These are phyloP conservation scores for Apiotrichum porosum DNA, from an alignment of 1,284 basidiomycete species.

Conservation along the genomic window DNA sequence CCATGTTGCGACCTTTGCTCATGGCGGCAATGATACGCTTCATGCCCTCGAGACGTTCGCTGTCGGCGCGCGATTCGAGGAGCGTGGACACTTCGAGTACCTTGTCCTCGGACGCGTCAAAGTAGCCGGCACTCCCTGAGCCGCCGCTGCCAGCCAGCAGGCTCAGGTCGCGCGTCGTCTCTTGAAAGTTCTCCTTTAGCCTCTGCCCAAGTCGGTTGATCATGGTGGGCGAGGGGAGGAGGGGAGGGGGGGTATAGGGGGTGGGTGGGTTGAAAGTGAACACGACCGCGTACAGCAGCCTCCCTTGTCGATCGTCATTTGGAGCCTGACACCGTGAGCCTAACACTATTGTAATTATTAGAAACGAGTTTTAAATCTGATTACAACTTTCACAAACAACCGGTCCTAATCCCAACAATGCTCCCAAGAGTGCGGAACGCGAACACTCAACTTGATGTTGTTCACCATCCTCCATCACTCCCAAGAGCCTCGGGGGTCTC, in stretches of 20 bases:
- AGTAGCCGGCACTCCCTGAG: conserved; percentile 39
- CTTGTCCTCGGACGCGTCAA: conserved; percentile 48
- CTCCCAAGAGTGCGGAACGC: too few species aligned
- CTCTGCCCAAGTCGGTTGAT: conserved; percentile 47
- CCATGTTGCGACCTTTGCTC: conserved; percentile 85
- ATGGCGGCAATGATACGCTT: conserved; percentile 90
- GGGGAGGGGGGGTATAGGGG: conserved; percentile 6
- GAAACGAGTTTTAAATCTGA: too few species aligned
- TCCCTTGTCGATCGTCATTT: too few species aligned
- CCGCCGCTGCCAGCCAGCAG: conserved; percentile 36
- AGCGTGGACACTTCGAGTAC: conserved; percentile 65
- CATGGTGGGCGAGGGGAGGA: conserved; percentile 18
- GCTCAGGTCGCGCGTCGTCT: conserved; percentile 47
- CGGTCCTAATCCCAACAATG: too few species aligned
- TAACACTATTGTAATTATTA: too few species aligned
- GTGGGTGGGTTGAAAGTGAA: background rate
- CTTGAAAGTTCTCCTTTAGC: conserved; percentile 50
- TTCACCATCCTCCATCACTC: background rate
- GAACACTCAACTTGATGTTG: background rate
- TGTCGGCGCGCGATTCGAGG: conserved; percentile 76
- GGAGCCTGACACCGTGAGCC: too few species aligned
- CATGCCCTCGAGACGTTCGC: conserved; percentile 88
- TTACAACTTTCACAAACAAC: too few species aligned
- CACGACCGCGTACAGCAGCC: background rate
- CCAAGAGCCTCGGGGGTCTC: too few species aligned